Percentiles rank a stretch among this genome's conserved stretches.
Conservation (phyloP, 2,329 filamentous ascomycete genomes). For the Penicillium brasilianum region DNA sequence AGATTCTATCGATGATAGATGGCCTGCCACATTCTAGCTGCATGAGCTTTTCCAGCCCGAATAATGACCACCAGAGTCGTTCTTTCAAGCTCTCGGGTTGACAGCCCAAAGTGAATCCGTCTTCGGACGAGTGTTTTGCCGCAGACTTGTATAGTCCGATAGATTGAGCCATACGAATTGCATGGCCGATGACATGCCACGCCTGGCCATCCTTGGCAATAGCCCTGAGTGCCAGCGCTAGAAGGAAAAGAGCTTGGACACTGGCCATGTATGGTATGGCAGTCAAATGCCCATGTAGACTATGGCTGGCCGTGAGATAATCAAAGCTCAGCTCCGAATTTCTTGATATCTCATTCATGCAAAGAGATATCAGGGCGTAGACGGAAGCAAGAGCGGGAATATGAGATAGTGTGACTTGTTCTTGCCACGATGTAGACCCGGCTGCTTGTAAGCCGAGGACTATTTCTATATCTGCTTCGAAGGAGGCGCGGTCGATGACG, state of each 20-base stretch:
- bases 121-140: not conserved
- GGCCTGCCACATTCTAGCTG: not conserved
- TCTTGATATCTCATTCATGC: slow-evolving; percentile 1
- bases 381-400: not conserved
- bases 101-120: not conserved
- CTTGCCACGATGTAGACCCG: not conserved
- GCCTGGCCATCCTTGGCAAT: slow-evolving; percentile 3
- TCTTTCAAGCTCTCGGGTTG: not conserved
- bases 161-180: slow-evolving; percentile 3
- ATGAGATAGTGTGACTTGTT: not conserved
- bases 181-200: slow-evolving; percentile 3
- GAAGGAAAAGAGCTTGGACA: not conserved
- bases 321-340: not conserved
- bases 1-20: slow-evolving; percentile 1
- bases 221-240: not conserved
- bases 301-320: not conserved
- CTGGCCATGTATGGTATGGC: slow-evolving; percentile 1
- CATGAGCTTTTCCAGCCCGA: slow-evolving; percentile 6
- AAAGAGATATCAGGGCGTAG: not conserved
- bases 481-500: not conserved
- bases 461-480: not conserved
- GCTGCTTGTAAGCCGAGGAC: not conserved
- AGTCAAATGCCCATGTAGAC: not conserved
- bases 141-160: slow-evolving; percentile 1
- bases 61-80: slow-evolving; percentile 6